Conservation (phyloP, 345 rosid genomes). For the Conringia planisiliqua region DNA sequence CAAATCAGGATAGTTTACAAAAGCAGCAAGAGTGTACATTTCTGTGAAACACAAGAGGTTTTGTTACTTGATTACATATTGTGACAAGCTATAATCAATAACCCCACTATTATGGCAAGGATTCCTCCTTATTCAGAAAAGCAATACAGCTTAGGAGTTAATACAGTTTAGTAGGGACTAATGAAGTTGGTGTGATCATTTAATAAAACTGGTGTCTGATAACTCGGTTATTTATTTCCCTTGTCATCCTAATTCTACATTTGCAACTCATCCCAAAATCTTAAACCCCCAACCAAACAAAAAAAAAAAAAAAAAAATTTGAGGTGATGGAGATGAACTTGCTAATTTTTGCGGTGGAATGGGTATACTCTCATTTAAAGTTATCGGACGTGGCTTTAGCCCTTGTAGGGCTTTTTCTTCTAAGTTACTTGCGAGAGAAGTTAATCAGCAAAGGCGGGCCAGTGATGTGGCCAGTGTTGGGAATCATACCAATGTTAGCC, state of each 20-base stretch:
- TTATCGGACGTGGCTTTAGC: conserved; percentile 45
- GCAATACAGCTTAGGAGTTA: not conserved
- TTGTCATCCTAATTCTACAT: not conserved
- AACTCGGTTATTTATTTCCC: conserved; percentile 6
- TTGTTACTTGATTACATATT: conserved; percentile 6
- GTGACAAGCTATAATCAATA: conserved; percentile 3
- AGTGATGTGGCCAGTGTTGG: conserved; percentile 72
- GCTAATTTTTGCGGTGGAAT: conserved; percentile 17
- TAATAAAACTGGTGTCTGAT: conserved; percentile 1
- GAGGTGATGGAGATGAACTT: not conserved
- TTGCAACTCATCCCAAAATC: not conserved
- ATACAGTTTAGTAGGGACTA: not conserved
- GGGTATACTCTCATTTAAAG: conserved; percentile 27
- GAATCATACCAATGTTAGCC: conserved; percentile 41
- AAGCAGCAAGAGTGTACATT: conserved; percentile 8
- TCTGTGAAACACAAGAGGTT: not conserved
- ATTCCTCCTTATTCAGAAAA: conserved; percentile 16
- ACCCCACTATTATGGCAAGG: not conserved
- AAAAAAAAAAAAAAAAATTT: not conserved
- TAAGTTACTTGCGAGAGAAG: conserved; percentile 49
- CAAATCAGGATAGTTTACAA: not conserved
- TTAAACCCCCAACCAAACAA: not conserved
- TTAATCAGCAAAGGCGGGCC: conserved; percentile 52
- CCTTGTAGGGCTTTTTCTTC: conserved; percentile 46
- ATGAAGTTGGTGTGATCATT: conserved; percentile 27